Percentiles rank a stretch among this genome's conserved stretches.
Conservation (phyloP, 768 basidiomycete genomes). For the Stropharia rugosoannulata region DNA sequence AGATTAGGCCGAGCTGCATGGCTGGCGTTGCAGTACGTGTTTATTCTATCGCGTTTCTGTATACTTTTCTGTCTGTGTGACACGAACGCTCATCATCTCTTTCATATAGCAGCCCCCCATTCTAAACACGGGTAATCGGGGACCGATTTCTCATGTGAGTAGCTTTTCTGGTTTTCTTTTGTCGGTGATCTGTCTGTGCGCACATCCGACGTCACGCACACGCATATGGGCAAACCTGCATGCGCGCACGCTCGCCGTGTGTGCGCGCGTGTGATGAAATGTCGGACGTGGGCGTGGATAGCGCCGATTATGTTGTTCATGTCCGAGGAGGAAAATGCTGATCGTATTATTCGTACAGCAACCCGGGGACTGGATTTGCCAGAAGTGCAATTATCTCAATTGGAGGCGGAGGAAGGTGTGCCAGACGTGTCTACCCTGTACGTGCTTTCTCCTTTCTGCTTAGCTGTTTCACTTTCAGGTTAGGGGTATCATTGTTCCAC, state of each 20-base stretch:
- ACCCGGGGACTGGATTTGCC: constrained; percentile 82
- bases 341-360: constrained; percentile 35
- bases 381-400: constrained; percentile 84
- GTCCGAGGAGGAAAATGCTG: no score
- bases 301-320: constrained; percentile 3
- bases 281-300: no score
- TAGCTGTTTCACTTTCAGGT: background rate
- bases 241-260: no score
- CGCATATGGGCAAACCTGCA: no score
- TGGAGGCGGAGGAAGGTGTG: constrained; percentile 88
- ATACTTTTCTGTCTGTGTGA: background rate
- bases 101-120: constrained; percentile 72
- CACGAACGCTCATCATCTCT: constrained; percentile 2
- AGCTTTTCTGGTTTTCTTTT: constrained; percentile 14
- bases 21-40: constrained; percentile 51
- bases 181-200: constrained; percentile 4
- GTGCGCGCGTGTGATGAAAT: no score
- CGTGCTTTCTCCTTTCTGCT: constrained; percentile 25
- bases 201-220: no score
- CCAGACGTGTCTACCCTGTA: constrained; percentile 85
- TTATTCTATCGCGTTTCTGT: background rate
- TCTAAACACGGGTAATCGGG: constrained; percentile 85
- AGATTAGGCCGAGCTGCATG: constrained; percentile 64
- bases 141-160: constrained; percentile 82
- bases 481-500: background rate